Evolutionary conservation across 768 basidiomycete species (phyloP).

Genomic region (Gloeostereum incarnatum): DNA sequence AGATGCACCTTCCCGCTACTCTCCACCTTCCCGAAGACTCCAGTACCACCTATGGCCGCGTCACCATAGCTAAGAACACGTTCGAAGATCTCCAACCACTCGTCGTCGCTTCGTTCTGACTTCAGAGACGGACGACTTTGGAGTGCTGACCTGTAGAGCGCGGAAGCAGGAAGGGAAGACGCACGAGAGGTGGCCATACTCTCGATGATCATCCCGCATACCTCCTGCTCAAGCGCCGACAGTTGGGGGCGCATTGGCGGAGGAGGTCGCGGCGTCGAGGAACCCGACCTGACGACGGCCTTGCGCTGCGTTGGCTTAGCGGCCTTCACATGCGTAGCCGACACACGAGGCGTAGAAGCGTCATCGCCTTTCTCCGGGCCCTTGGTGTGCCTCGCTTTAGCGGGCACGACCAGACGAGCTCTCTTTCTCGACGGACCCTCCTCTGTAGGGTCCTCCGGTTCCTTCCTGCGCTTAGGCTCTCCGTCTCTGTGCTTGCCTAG

Average conservation of each 20-base stretch:
- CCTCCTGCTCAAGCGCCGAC: conserved; percentile 25
- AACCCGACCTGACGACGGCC: no score
- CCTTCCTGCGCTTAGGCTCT: no score
- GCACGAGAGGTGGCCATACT: conserved; percentile 65
- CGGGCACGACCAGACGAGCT: no score
- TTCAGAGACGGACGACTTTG: conserved; percentile 44
- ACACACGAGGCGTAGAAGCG: no score
- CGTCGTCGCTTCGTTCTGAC: conserved; percentile 25
- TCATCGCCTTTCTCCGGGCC: no score
- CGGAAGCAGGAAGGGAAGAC: conserved; percentile 48
- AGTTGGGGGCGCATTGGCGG: conserved; percentile 1
- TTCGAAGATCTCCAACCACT: conserved; percentile 32
- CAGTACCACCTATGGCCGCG: conserved; percentile 19
- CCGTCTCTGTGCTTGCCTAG: no score
- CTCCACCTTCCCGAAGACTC: conserved; percentile 68
- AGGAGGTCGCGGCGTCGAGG: no score
- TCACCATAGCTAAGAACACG: neutral
- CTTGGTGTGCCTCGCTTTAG: no score
- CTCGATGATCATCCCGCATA: conserved; percentile 64
- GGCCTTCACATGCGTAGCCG: no score
- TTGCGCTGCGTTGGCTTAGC: no score
- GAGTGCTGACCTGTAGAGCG: conserved; percentile 43
- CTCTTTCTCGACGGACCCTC: no score
- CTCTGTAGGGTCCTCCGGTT: no score
- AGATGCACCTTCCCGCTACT: conserved; percentile 46